phyloP scores from a whole-genome alignment of 164 flowering plant species.

The Buxus sempervirens region DNA sequence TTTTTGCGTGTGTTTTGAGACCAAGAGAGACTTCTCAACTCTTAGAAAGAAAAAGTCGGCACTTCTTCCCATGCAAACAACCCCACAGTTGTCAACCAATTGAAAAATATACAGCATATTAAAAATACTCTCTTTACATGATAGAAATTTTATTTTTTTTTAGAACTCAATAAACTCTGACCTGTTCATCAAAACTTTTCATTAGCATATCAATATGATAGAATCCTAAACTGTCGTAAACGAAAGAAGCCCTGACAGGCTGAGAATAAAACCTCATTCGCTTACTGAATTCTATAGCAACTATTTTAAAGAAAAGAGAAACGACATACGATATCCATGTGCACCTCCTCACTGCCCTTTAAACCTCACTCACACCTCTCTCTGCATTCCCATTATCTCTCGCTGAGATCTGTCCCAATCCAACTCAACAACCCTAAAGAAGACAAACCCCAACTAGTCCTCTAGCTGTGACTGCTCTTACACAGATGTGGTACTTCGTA shows the following conservation, averaged over 20 bases:
- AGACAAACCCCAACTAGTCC: slow-evolving; percentile 35
- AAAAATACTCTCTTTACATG: too few relatives aligned
- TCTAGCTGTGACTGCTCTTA: slow-evolving; percentile 21
- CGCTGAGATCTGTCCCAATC: slow-evolving; percentile 24
- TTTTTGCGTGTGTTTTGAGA: too few relatives aligned
- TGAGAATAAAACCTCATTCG: slow-evolving; percentile 39
- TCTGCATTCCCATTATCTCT: slow-evolving; percentile 2
- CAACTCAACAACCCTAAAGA: slow-evolving; percentile 32
- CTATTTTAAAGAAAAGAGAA: slow-evolving; percentile 18
- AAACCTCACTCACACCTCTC: slow-evolving; percentile 20
- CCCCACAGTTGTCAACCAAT: too few relatives aligned
- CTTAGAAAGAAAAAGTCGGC: too few relatives aligned
- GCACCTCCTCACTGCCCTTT: slow-evolving; percentile 27
- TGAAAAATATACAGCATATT: too few relatives aligned
- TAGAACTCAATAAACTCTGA: too few relatives aligned
- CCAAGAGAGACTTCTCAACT: too few relatives aligned
- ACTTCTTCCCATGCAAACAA: too few relatives aligned
- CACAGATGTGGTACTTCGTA: slow-evolving; percentile 33
- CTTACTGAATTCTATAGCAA: slow-evolving; percentile 32
- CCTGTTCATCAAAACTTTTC: not conserved
- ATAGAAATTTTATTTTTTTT: too few relatives aligned
- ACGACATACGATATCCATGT: slow-evolving; percentile 52
- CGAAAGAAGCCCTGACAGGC: slow-evolving; percentile 21
- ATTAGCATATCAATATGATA: not conserved
- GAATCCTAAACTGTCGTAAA: slow-evolving; percentile 20